These are phyloP conservation scores for Prillingera fragicola DNA, from an alignment of 1,284 basidiomycete genomes.

Conservation along the genomic window DNA sequence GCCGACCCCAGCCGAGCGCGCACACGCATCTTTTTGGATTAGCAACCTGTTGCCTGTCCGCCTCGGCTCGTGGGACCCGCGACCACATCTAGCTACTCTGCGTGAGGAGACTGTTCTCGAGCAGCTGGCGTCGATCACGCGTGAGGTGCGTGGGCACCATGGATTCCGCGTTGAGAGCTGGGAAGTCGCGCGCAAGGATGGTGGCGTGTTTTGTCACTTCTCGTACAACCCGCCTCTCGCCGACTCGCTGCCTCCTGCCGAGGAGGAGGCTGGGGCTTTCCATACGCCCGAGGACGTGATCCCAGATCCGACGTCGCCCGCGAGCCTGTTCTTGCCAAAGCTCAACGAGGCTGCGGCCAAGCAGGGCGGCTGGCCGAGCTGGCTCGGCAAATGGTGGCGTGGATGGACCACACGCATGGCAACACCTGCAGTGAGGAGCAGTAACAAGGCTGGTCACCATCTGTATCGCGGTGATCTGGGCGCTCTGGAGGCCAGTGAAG, in stretches of 20 bases:
- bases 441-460: conserved; percentile 10
- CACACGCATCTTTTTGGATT: conserved; percentile 45
- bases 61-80: conserved; percentile 39
- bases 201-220: conserved; percentile 77
- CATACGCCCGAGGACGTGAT: conserved; percentile 20
- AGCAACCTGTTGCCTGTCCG: conserved; percentile 46
- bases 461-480: conserved; percentile 15
- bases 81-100: conserved; percentile 30
- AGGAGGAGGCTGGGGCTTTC: conserved; percentile 13
- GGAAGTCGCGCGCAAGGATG: conserved; percentile 44
- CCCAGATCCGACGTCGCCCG: conserved; percentile 26
- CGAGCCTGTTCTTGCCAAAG: conserved; percentile 37
- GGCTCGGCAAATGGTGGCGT: conserved; percentile 43
- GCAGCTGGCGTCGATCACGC: conserved; percentile 36
- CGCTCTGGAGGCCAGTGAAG: neutral
- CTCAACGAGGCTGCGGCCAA: conserved; percentile 33
- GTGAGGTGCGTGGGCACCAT: conserved; percentile 28
- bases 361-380: conserved; percentile 44
- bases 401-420: neutral
- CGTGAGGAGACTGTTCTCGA: conserved; percentile 44
- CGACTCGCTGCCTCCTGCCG: conserved; percentile 18
- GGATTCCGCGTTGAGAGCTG: conserved; percentile 43
- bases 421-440: neutral
- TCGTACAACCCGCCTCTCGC: conserved; percentile 53
- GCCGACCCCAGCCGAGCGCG: conserved; percentile 20